Evolutionary conservation across 2,329 filamentous ascomycete species (phyloP), one percentile per base, ranked within the genome.

Genomic region (Penicillium sp.): DNA sequence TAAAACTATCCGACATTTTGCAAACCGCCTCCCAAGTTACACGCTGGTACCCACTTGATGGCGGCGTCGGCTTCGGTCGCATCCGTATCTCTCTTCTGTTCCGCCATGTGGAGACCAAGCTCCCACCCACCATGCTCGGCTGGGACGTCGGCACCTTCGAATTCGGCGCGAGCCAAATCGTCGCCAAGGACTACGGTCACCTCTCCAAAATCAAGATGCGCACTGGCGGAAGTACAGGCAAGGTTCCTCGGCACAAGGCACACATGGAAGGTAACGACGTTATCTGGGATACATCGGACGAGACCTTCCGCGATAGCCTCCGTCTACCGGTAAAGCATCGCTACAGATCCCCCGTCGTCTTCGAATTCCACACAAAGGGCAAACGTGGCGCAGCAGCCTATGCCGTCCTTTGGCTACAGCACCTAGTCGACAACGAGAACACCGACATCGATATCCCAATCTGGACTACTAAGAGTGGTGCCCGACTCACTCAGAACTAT

Each of bases 101-200:
- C 84, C 88, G 93, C 27, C 93, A 91, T 27, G 85, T 97, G 44
- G 93, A 96, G 73, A 89, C 93, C 53, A 87, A 87, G 46, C 81
- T 98, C 1, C 93, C 93, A n/a, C 90, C 90, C 0, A 79, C 87
- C 42, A 89, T 96, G 75, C 83, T 97, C 4, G 92, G 93, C 10
- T 98, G 93, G 91, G 92, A 97, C 59, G 91, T 98, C 44, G 95
- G 95, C 35, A 96, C 93, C 0, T 96, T 98, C 69, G 89, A 96
- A 69, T 96, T 98, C 71, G 78, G 84, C 0, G 91, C 88, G 0
- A 83, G 91, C 49, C 83, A 81, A 16, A 87, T 98, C 47, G 82
- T 83, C 0, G 86, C 89, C 0, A 77, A 82, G 14, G 82, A 82
- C 48, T 92, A 89, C 67, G 78, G 81, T 1, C 83, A 86, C 5